phyloP scores from a whole-genome alignment of 2,329 filamentous ascomycete genomes.

The Pestalotiopsis sp. region DNA sequence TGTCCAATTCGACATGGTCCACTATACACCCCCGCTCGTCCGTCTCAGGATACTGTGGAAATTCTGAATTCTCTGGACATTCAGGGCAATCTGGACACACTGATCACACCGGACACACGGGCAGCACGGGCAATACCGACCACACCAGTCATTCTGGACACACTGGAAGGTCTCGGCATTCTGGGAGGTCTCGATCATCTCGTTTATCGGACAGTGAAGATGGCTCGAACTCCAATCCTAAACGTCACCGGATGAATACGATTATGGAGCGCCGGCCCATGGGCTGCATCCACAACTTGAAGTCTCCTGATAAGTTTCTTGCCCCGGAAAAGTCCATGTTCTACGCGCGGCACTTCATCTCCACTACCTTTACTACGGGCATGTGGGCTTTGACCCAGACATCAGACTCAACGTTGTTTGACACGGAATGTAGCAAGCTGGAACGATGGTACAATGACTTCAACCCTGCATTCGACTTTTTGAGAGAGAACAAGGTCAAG shows the following conservation, averaged over 20 bases:
- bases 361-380: conserved; percentile 11
- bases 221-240: not conserved
- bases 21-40: not conserved
- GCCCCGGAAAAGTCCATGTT: conserved; percentile 16
- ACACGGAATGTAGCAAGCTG: conserved; percentile 13
- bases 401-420: conserved; percentile 4
- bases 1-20: not conserved
- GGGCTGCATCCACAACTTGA: not conserved
- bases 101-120: not conserved
- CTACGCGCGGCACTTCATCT: conserved; percentile 17
- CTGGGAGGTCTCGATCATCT: not conserved
- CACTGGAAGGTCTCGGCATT: not conserved
- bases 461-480: conserved; percentile 10
- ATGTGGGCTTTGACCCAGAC: conserved; percentile 13
- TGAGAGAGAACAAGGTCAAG: not conserved
- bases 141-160: not conserved
- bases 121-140: too few species aligned
- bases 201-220: not conserved
- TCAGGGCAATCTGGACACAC: not conserved
- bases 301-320: not conserved
- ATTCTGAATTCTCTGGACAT: not conserved
- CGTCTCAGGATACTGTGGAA: not conserved
- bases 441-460: conserved; percentile 18
- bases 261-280: not conserved
- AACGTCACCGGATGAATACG: not conserved